Conservation (phyloP, 2,329 filamentous ascomycete species). For the Calonectria hongkongensis region DNA sequence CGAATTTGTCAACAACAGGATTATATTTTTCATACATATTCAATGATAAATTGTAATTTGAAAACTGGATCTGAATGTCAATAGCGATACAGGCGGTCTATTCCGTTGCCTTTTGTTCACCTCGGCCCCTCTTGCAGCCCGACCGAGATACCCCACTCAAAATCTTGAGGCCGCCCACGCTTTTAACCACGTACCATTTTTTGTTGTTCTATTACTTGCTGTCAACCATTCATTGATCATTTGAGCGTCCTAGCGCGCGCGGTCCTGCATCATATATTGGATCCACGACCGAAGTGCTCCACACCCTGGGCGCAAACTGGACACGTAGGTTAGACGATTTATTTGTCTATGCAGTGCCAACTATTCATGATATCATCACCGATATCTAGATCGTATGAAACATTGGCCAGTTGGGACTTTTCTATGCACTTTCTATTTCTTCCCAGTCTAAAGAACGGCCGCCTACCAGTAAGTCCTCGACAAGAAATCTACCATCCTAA, state of each 20-base stretch:
- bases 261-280: not conserved
- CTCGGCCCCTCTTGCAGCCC: slow-evolving; percentile 1
- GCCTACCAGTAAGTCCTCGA: no score
- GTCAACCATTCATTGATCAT: not conserved
- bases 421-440: no score
- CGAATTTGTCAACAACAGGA: not conserved
- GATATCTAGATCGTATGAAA: not conserved
- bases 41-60: not conserved
- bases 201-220: not conserved
- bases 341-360: not conserved
- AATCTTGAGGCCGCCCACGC: slow-evolving; percentile 8
- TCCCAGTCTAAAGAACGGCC: no score
- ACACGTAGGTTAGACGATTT: not conserved
- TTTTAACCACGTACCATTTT: slow-evolving; percentile 13
- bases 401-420: no score
- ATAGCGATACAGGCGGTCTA: no score
- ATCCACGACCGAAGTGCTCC: not conserved
- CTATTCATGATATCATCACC: not conserved
- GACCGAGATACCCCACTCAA: slow-evolving; percentile 1
- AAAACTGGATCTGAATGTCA: no score
- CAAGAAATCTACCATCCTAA: no score
- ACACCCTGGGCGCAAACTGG: not conserved
- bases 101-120: slow-evolving; percentile 8
- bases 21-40: not conserved
- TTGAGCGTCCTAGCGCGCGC: not conserved